Evolutionary conservation across 2,329 filamentous ascomycete genomes (phyloP).

Genomic region (Colletotrichum liriopes): DNA sequence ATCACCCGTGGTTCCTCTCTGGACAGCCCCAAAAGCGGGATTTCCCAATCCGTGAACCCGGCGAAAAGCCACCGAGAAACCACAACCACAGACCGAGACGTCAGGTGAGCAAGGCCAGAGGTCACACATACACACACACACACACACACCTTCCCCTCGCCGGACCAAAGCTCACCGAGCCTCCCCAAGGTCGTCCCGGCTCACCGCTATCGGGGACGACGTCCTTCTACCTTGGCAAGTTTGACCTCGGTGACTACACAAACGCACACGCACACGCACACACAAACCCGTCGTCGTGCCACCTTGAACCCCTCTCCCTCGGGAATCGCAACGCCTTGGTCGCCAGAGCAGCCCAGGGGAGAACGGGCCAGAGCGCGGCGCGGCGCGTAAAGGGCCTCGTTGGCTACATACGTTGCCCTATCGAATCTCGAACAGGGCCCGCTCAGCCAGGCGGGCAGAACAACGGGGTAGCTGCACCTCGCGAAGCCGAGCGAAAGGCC

Average conservation of each 20-base stretch:
- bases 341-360: not conserved
- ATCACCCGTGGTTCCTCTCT: not conserved
- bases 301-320: not conserved
- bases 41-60: slow-evolving; percentile 33
- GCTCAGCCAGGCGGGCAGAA: too few species aligned
- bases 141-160: not conserved
- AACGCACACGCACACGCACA: not conserved
- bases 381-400: not conserved
- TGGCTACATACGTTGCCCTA: not conserved
- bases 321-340: not conserved
- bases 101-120: slow-evolving; percentile 20
- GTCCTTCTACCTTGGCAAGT: not conserved
- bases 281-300: not conserved
- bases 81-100: not conserved
- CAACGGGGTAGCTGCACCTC: too few species aligned
- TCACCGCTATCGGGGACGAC: slow-evolving; percentile 21
- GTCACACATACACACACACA: not conserved
- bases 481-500: too few species aligned
- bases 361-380: not conserved
- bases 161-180: slow-evolving; percentile 31
- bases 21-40: not conserved
- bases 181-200: not conserved
- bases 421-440: not conserved
- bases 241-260: not conserved
- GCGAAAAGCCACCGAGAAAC: not conserved